Evolutionary conservation across 2,329 filamentous ascomycete genomes (phyloP), one percentile per base, ranked within the genome.

Genomic region (Penicillium sclerotigenum): DNA sequence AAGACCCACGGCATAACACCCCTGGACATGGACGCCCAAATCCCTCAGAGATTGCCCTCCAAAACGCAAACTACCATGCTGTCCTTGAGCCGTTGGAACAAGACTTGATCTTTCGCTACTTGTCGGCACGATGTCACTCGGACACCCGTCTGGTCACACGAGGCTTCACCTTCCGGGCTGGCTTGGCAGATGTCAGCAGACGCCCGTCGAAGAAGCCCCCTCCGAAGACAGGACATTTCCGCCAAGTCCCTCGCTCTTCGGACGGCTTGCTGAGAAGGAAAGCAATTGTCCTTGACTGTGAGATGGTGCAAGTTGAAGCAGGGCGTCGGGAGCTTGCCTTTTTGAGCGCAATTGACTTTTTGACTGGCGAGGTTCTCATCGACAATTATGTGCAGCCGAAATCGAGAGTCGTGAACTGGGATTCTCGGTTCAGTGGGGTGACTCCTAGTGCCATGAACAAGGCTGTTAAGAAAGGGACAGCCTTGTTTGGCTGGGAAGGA

Each of bases 231-330:
- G 29, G 45, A 20, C 52, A 49, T 16, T 56, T 52, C 47, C 53
- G 47, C 28, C 37, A 46, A 33, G 48, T 46, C 5, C 53, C 53
- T 52, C 47, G 38, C 4, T 36, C 37, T 2, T 29, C 47, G 0
- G 40, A 24, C 28, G n/a, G 34, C n/a, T 29, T 33, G 20, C 33
- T 34, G 28, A 57, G 43, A 22, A 52, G 50, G 47, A 31, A 33
- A n/a, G 77, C 73, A 3, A 71, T 81, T 2, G 74, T 70, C 0
- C 61, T 81, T 8, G 79, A 81, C 59, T 81, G 79, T 56, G 79
- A 81, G 62, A 81, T 81, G 78, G 77, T 77, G 5, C 68, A 64
- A 14, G 64, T 77, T 1, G 52, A 37, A 2, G 61, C 69, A 10
- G 67, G 70, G 4, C 42, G 37, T 11, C 24, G 59, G 37, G 72